Percentiles rank a stretch among this genome's conserved stretches.
phyloP scores from a whole-genome alignment of 2,329 filamentous ascomycete genomes.

The Epichloe uncinata region DNA sequence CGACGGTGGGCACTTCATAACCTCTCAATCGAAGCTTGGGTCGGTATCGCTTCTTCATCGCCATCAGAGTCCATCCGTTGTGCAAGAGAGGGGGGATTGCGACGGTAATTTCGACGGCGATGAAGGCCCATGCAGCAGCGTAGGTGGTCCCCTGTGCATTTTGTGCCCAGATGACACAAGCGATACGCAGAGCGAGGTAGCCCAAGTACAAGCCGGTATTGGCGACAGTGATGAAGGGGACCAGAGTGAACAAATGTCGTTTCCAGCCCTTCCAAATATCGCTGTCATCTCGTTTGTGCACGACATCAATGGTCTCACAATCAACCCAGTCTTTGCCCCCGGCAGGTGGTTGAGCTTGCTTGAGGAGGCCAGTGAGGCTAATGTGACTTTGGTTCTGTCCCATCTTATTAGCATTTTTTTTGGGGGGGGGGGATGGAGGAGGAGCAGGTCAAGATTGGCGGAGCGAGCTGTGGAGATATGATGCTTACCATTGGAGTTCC shows the following conservation, averaged over 20 bases:
- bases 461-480: neutral
- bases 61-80: constrained; percentile 44
- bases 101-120: constrained; percentile 37
- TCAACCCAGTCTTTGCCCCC: constrained; percentile 20
- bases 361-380: constrained; percentile 27
- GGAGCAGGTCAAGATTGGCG: neutral
- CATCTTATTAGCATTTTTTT: constrained; percentile 3
- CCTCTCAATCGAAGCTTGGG: constrained; percentile 39
- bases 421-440: neutral
- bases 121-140: constrained; percentile 42
- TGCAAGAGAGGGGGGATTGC: constrained; percentile 41
- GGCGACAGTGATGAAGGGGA: constrained; percentile 25
- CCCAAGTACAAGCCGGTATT: constrained; percentile 28
- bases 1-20: constrained; percentile 37
- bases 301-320: constrained; percentile 21
- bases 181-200: constrained; percentile 38
- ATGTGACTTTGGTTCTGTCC: constrained; percentile 29
- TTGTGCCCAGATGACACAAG: constrained; percentile 39
- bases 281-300: constrained; percentile 29
- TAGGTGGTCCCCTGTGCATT: constrained; percentile 25
- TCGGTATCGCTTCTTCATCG: constrained; percentile 38
- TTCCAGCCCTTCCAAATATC: constrained; percentile 34
- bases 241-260: constrained; percentile 24
- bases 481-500: constrained; percentile 9
- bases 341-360: constrained; percentile 16